Conservation (phyloP, 441 rosid genomes). For the Adansonia madagascariensis region DNA sequence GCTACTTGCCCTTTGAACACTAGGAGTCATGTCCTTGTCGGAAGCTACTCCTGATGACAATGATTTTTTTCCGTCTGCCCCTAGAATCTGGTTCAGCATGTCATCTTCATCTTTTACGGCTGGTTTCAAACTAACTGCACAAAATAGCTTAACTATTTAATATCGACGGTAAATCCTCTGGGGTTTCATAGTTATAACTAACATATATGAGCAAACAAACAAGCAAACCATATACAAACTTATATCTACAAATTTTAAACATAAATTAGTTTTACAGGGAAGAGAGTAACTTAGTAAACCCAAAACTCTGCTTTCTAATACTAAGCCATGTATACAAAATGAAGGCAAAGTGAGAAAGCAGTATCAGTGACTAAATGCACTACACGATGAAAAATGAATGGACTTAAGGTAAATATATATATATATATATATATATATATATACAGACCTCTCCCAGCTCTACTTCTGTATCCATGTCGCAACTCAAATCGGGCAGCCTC, state of each 20-base stretch:
- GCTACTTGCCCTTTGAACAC: constrained; percentile 44
- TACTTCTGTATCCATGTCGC: constrained; percentile 65
- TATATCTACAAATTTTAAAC: not conserved
- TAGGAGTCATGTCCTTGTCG: constrained; percentile 35
- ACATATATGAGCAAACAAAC: constrained; percentile 14
- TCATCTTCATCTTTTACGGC: constrained; percentile 62
- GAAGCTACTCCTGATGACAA: constrained; percentile 47
- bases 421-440: too few relatives aligned
- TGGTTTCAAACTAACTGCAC: constrained; percentile 59
- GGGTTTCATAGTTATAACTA: constrained; percentile 2
- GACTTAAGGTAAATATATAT: not conserved
- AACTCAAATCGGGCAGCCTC: constrained; percentile 92
- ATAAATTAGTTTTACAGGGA: constrained; percentile 2
- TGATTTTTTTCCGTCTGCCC: constrained; percentile 55
- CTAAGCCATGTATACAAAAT: constrained; percentile 5
- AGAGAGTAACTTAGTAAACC: not conserved
- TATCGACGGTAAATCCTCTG: not conserved
- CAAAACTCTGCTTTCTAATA: not conserved
- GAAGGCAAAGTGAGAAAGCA: constrained; percentile 9
- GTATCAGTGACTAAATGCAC: not conserved
- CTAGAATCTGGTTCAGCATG: constrained; percentile 62
- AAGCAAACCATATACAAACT: not conserved
- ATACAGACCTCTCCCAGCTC: constrained; percentile 56
- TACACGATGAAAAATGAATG: not conserved
- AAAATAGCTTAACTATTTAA: constrained; percentile 13